A percentile compares a stretch with the other conserved stretches of the same genome.
These are phyloP conservation scores for Monilinia vaccinii-corymbosi DNA, from an alignment of 2,329 filamentous ascomycete species.

Conservation along the genomic window DNA sequence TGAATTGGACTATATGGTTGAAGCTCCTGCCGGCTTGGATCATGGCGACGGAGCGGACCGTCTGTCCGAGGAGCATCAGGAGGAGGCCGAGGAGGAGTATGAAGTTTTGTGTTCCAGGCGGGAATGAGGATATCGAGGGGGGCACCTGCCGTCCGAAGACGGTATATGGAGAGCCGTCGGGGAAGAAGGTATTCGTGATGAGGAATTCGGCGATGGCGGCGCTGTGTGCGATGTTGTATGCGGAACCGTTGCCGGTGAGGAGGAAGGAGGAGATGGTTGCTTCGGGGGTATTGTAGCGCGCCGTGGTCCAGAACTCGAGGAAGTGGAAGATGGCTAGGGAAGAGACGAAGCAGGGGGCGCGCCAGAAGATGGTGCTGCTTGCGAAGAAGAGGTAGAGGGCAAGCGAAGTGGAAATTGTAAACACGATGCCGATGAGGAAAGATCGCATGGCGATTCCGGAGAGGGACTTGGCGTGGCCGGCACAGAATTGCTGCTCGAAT, in stretches of 20 bases:
- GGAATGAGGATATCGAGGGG: conserved; percentile 13
- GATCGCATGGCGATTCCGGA: conserved; percentile 31
- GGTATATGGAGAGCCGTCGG: conserved; percentile 23
- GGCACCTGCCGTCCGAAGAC: not conserved
- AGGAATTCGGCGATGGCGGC: conserved; percentile 66
- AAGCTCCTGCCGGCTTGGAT: conserved; percentile 81
- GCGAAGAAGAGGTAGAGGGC: conserved; percentile 20
- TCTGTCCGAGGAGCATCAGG: conserved; percentile 62
- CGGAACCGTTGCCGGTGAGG: conserved; percentile 72
- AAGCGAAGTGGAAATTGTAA: conserved; percentile 21
- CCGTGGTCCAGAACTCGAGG: conserved; percentile 90
- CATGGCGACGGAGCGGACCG: conserved; percentile 76
- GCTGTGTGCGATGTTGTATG: conserved; percentile 75
- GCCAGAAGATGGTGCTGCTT: conserved; percentile 38
- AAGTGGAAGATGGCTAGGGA: conserved; percentile 81
- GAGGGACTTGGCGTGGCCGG: conserved; percentile 28
- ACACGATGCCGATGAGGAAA: conserved; percentile 27
- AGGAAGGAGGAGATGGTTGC: conserved; percentile 72
- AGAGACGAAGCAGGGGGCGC: conserved; percentile 55
- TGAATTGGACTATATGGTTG: conserved; percentile 76
- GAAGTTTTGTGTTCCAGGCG: conserved; percentile 24
- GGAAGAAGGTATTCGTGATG: conserved; percentile 48
- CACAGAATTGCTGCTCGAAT: conserved; percentile 25
- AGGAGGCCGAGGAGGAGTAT: conserved; percentile 47
- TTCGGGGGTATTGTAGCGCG: conserved; percentile 67